A percentile compares a stretch with the other conserved stretches of the same genome.
Conservation (phyloP, 2,329 filamentous ascomycete genomes). For the Ceratocystis destructans region DNA sequence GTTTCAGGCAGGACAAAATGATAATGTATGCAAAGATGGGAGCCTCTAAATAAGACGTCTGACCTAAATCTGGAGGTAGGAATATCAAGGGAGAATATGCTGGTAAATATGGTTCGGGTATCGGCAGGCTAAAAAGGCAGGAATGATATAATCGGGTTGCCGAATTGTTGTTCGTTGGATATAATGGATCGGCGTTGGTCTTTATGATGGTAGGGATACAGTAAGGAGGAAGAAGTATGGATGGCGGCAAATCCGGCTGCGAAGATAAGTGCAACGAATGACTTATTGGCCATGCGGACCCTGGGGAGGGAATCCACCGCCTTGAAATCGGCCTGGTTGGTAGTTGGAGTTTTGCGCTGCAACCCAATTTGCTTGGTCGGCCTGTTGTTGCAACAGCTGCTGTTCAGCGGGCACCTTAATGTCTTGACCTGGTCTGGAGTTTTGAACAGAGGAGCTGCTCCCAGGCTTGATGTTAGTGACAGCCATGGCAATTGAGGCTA, state of each 20-base stretch:
- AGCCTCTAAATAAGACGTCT: background rate
- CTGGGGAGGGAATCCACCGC: background rate
- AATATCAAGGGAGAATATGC: background rate
- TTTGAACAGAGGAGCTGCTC: slow-evolving; percentile 18
- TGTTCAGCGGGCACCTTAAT: slow-evolving; percentile 49
- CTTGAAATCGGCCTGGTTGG: slow-evolving; percentile 11
- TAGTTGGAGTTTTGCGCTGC: slow-evolving; percentile 12
- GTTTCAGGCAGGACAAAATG: background rate
- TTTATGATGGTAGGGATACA: background rate
- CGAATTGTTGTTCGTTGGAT: background rate
- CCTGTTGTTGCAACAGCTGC: slow-evolving; percentile 26
- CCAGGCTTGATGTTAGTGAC: slow-evolving; percentile 54
- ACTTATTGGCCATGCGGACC: background rate
- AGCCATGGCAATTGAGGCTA: slow-evolving; percentile 58
- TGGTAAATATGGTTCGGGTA: background rate
- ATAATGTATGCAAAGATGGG: slow-evolving; percentile 1
- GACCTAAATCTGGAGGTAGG: background rate
- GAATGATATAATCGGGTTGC: background rate
- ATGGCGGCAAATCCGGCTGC: background rate
- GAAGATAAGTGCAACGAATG: background rate
- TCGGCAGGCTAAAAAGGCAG: background rate
- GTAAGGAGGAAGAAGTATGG: background rate
- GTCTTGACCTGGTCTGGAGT: slow-evolving; percentile 33
- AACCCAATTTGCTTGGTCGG: slow-evolving; percentile 14
- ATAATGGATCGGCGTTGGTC: background rate